A percentile compares a stretch with the other conserved stretches of the same genome.
Evolutionary conservation across 345 rosid species (phyloP).

Genomic region (Corchorus olitorius): DNA sequence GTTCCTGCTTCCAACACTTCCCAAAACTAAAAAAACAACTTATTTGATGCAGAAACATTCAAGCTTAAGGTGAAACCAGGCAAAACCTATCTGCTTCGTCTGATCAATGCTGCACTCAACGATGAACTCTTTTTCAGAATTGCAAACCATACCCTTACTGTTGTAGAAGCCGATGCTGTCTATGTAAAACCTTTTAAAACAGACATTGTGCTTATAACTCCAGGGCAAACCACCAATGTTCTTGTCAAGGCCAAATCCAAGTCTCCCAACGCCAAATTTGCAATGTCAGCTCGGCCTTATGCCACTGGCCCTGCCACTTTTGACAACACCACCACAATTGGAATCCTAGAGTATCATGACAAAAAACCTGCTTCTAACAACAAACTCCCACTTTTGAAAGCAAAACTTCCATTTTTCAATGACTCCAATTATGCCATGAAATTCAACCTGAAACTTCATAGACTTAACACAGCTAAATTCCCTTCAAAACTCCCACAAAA

Average conservation of each 20-base stretch:
- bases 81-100: conserved; percentile 31
- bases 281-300: conserved; percentile 51
- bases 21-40: not conserved
- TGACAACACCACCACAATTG: conserved; percentile 55
- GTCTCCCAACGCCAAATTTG: conserved; percentile 38
- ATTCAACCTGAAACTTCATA: conserved; percentile 41
- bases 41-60: conserved; percentile 43
- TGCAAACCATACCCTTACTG: conserved; percentile 49
- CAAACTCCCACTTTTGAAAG: conserved; percentile 38
- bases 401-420: conserved; percentile 48
- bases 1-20: not conserved
- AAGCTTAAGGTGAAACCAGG: conserved; percentile 44
- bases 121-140: conserved; percentile 36
- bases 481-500: conserved; percentile 50
- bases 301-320: conserved; percentile 51
- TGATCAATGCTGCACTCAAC: conserved; percentile 39
- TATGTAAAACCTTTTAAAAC: conserved; percentile 69
- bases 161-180: conserved; percentile 72
- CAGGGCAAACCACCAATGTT: conserved; percentile 79
- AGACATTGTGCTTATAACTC: conserved; percentile 47
- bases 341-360: conserved; percentile 42
- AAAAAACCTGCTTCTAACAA: conserved; percentile 19
- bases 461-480: conserved; percentile 43
- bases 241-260: conserved; percentile 46
- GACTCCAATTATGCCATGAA: conserved; percentile 43